Evolutionary conservation across 148 eudicot genomes (phyloP).

Genomic region (Polygonum maritimum): DNA sequence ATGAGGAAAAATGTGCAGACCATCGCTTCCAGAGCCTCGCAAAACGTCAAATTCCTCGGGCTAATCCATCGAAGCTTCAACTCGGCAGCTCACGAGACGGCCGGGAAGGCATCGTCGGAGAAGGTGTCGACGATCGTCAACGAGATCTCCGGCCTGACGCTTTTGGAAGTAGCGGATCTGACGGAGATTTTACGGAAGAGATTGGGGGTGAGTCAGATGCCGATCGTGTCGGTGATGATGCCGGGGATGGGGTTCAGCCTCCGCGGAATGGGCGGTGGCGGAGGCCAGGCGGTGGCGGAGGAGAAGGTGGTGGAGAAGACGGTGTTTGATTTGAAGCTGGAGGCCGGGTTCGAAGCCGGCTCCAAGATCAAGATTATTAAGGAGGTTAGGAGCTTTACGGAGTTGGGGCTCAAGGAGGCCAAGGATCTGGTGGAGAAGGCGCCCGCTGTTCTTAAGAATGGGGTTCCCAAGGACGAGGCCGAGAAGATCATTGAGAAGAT

Average conservation of each 20-base stretch:
- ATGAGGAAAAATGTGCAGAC: conserved; percentile 27
- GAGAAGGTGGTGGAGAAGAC: conserved; percentile 66
- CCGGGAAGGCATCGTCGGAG: conserved; percentile 23
- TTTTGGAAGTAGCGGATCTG: conserved; percentile 65
- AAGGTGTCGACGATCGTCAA: conserved; percentile 54
- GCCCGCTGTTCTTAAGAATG: conserved; percentile 76
- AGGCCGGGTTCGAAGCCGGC: conserved; percentile 68
- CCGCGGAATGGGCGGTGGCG: conserved; percentile 13
- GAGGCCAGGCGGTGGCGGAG: conserved; percentile 23
- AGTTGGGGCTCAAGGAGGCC: conserved; percentile 88
- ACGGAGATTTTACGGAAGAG: conserved; percentile 52
- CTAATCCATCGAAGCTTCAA: conserved; percentile 22
- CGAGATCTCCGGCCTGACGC: conserved; percentile 54
- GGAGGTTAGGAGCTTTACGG: conserved; percentile 83
- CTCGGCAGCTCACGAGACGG: conserved; percentile 20
- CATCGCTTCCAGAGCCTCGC: conserved; percentile 20
- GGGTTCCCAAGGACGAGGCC: conserved; percentile 77
- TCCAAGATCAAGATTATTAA: conserved; percentile 84
- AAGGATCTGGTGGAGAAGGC: conserved; percentile 96
- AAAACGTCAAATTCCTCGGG: conserved; percentile 19
- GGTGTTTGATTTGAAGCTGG: conserved; percentile 81
- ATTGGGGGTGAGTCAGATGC: conserved; percentile 59
- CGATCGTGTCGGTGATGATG: conserved; percentile 76
- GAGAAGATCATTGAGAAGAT: conserved; percentile 84
- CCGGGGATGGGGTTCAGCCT: conserved; percentile 85